A percentile compares a stretch with the other conserved stretches of the same genome.
phyloP scores from a whole-genome alignment of 192 early-diverging fungal species.

The Coemansia sp. region DNA sequence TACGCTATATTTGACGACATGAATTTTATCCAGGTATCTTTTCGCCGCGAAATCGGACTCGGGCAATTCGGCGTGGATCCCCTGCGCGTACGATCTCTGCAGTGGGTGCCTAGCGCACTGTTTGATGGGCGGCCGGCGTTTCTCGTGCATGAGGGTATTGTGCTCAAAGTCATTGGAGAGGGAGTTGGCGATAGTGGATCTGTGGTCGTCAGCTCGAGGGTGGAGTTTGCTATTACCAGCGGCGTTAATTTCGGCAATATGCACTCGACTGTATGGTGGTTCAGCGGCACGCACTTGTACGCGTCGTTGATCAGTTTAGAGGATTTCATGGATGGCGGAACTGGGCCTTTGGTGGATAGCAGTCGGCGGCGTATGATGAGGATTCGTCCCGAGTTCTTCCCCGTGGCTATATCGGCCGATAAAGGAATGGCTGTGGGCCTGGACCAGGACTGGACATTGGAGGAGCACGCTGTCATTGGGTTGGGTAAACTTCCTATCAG shows the following conservation, averaged over 20 bases:
- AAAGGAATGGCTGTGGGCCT: conserved; percentile 45
- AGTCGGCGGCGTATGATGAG: conserved; percentile 5
- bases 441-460: conserved; percentile 50
- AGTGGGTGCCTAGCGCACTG: conserved; percentile 49
- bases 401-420: conserved; percentile 41
- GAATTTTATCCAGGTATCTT: conserved; percentile 21
- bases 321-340: conserved; percentile 48
- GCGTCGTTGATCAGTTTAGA: conserved; percentile 46
- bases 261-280: conserved; percentile 55
- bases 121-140: conserved; percentile 30
- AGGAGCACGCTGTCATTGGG: conserved; percentile 28
- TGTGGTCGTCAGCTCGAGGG: conserved; percentile 14
- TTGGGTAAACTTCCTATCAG: conserved; percentile 30
- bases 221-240: conserved; percentile 31
- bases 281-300: conserved; percentile 29
- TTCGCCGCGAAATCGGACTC: conserved; percentile 20
- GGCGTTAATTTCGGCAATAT: conserved; percentile 53
- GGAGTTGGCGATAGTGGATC: background rate
- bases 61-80: conserved; percentile 1
- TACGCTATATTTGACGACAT: conserved; percentile 35
- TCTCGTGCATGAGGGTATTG: conserved; percentile 43
- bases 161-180: conserved; percentile 21
- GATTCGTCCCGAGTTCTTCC: conserved; percentile 40
- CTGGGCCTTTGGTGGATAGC: conserved; percentile 1
- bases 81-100: conserved; percentile 40